Evolutionary conservation across 2,329 filamentous ascomycete genomes (phyloP).

Genomic region (Kalaharituber pfeilii): DNA sequence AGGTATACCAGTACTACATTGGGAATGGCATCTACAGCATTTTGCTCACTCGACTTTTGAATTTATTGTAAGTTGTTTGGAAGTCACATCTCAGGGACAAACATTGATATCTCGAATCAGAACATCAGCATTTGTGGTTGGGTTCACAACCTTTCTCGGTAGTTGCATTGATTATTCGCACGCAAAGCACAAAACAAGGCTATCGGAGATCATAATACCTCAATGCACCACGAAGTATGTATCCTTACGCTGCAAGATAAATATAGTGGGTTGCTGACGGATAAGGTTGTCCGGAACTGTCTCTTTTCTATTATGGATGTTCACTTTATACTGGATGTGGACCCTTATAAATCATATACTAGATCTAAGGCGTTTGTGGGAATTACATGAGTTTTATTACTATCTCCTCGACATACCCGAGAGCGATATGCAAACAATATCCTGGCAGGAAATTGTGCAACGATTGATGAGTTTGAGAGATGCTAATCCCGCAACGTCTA

Average conservation of each 20-base stretch:
- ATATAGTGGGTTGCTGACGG: not conserved
- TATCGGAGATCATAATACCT: slow-evolving; percentile 40
- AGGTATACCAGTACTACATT: slow-evolving; percentile 69
- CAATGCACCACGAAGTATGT: slow-evolving; percentile 22
- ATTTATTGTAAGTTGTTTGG: slow-evolving; percentile 44
- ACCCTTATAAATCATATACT: slow-evolving; percentile 57
- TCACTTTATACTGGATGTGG: slow-evolving; percentile 70
- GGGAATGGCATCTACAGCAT: slow-evolving; percentile 77
- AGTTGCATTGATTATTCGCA: slow-evolving; percentile 72
- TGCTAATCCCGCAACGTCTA: slow-evolving; percentile 67
- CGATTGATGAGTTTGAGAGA: slow-evolving; percentile 72
- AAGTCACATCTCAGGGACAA: not conserved
- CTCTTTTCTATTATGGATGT: slow-evolving; percentile 66
- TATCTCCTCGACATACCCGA: slow-evolving; percentile 64
- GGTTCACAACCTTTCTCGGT: slow-evolving; percentile 64
- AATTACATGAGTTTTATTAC: slow-evolving; percentile 73
- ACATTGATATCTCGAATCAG: no score
- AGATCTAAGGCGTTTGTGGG: slow-evolving; percentile 53
- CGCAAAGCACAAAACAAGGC: slow-evolving; percentile 42
- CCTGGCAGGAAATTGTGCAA: slow-evolving; percentile 80
- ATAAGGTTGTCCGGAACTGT: slow-evolving; percentile 53
- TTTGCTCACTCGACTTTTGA: slow-evolving; percentile 50
- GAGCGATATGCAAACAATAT: slow-evolving; percentile 79
- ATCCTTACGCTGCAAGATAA: not conserved
- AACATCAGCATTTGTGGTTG: slow-evolving; percentile 65